Conservation (phyloP, 2,329 filamentous ascomycete genomes). For the Fulvia fulva region DNA sequence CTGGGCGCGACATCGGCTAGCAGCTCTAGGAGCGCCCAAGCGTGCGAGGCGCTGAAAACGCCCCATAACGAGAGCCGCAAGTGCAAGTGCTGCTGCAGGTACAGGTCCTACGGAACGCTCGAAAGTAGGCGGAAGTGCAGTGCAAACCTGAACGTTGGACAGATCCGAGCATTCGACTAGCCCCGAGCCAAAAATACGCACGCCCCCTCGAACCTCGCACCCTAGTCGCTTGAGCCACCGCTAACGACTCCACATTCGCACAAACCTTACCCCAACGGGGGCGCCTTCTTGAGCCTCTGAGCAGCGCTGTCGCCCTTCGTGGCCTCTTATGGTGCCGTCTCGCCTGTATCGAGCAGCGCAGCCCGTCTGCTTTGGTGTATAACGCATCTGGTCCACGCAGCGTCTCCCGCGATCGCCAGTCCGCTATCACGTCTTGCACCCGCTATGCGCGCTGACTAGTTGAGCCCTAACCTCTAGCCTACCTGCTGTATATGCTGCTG, state of each 20-base stretch:
- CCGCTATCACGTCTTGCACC: slow-evolving; percentile 14
- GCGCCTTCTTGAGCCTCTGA: not conserved
- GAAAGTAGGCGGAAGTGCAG: not conserved
- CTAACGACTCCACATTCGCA: not conserved
- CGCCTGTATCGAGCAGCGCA: not conserved
- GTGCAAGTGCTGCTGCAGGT: not conserved
- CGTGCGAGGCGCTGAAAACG: not conserved
- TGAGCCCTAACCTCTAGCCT: slow-evolving; percentile 2
- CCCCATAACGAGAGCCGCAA: not conserved
- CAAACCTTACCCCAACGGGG: not conserved
- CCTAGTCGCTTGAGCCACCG: slow-evolving; percentile 2
- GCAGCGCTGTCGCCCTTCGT: not conserved
- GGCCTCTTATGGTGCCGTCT: not conserved
- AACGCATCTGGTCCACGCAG: not conserved
- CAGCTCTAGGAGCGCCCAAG: not conserved
- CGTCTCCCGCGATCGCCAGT: slow-evolving; percentile 10
- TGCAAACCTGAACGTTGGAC: slow-evolving; percentile 8
- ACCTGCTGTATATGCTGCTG: slow-evolving; percentile 10
- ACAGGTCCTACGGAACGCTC: not conserved
- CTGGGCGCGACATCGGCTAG: not conserved
- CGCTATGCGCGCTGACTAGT: slow-evolving; percentile 8
- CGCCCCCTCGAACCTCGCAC: not conserved
- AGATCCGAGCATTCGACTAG: slow-evolving; percentile 3
- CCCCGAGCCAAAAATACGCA: slow-evolving; percentile 2
- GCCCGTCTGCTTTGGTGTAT: not conserved